Evolutionary conservation across 352 stramenopile genomes (phyloP).

Genomic region (Globisporangium megalacanthum): DNA sequence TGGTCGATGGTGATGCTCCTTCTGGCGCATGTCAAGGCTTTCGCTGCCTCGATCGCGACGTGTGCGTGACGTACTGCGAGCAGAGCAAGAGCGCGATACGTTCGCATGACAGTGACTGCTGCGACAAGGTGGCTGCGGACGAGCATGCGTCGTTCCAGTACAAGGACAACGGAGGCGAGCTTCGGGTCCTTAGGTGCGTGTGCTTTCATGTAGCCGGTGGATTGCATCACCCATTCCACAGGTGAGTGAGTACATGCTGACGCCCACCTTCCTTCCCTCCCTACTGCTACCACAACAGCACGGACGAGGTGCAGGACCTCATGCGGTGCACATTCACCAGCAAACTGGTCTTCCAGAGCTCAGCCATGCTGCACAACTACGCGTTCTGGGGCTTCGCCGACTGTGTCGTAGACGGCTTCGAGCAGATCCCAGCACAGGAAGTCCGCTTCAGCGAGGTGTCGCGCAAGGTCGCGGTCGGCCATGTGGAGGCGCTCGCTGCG

Average conservation of each 20-base stretch:
- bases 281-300: constrained; percentile 1
- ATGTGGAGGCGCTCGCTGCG: constrained; percentile 39
- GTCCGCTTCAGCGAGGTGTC: constrained; percentile 32
- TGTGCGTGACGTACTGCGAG: constrained; percentile 52
- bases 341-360: constrained; percentile 67
- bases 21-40: constrained; percentile 27
- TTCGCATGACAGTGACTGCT: constrained; percentile 32
- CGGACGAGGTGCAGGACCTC: constrained; percentile 43
- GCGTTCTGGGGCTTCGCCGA: constrained; percentile 71
- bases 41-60: constrained; percentile 58
- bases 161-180: constrained; percentile 17
- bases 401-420: constrained; percentile 40
- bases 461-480: constrained; percentile 40
- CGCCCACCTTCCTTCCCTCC: not conserved
- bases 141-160: constrained; percentile 39
- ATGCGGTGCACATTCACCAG: constrained; percentile 73
- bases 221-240: not conserved
- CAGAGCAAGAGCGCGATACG: constrained; percentile 26
- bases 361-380: constrained; percentile 67
- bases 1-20: constrained; percentile 5
- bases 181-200: constrained; percentile 33
- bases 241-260: not conserved
- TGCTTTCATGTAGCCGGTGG: not conserved
- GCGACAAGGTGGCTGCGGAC: constrained; percentile 23
- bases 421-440: constrained; percentile 23